Evolutionary conservation across 2,329 filamentous ascomycete genomes (phyloP), one percentile per base, ranked within the genome.

Genomic region (Cladosporium halotolerans): DNA sequence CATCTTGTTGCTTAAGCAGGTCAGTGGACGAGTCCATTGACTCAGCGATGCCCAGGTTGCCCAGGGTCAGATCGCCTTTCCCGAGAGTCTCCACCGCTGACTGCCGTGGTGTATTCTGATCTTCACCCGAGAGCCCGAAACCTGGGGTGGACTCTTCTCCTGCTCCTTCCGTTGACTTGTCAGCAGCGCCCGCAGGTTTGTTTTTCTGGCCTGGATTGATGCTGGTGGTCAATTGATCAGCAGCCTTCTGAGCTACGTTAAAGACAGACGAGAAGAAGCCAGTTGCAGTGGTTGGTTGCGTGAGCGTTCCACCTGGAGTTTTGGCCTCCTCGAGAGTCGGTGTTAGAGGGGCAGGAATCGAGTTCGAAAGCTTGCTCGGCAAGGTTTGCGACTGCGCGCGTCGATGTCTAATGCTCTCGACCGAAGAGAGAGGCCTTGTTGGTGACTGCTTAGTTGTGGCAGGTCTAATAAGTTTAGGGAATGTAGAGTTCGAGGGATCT

Each of bases 241-340:
- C 90, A 41, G 92, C 92, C 78, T 86, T 96, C 70, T 97, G 92
- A 14, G 93, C 93, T 43, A 86, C 92, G 39, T 89, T 92, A 59
- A 99, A 83, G 66, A 99, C 88, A 23, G 88, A 91, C 4, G 89
- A 95, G 72, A 99, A 97, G 74, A 99, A 97, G 1, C 90, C 85
- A 36, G 69, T 70, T 32, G 70, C 71, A 52, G 73, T 72, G 46
- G 72, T 70, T 32, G 71, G 73, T 38, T 68, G 66, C 31, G 72
- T 71, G n/a, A 75, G 68, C 44, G 79, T 76, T 52, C 81, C 78
- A 31, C 80, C 75, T 33, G 82, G 64, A 62, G 79, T 76, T 56
- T 81, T 83, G n/a, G 74, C 66, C 62, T 84, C 84, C 68, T 96
- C 91, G 36, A 82, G 76, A 0, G 85, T 87, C 7, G 90, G 88